These are phyloP conservation scores for Acrocalymma vagum DNA, from an alignment of 2,329 filamentous ascomycete genomes.

Conservation along the genomic window DNA sequence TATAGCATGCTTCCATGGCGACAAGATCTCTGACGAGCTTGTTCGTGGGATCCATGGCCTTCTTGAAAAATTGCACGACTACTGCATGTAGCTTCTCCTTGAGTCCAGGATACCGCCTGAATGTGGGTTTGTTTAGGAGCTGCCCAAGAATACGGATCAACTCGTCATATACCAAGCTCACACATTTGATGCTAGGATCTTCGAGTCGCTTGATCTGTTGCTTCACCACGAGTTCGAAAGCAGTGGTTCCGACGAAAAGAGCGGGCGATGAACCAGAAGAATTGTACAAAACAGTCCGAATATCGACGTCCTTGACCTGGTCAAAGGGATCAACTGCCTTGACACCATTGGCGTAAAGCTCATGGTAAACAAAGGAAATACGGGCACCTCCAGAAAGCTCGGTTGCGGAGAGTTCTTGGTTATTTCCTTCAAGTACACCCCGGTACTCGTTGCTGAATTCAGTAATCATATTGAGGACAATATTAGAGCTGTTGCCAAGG, in stretches of 20 bases:
- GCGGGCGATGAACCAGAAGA: slow-evolving; percentile 98
- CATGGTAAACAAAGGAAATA: slow-evolving; percentile 99
- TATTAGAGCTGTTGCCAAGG: slow-evolving; percentile 94
- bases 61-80: slow-evolving; percentile 96
- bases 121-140: slow-evolving; percentile 86
- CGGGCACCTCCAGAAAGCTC: slow-evolving; percentile 96
- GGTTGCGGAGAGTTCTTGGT: slow-evolving; percentile 91
- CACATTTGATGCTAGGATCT: slow-evolving; percentile 96
- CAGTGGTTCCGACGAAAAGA: slow-evolving; percentile 94
- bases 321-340: slow-evolving; percentile 99
- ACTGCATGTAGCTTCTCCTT: slow-evolving; percentile 97
- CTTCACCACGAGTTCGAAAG: slow-evolving; percentile 99
- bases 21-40: slow-evolving; percentile 95
- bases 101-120: slow-evolving; percentile 89
- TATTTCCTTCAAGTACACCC: slow-evolving; percentile 95
- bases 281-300: slow-evolving; percentile 97
- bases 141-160: slow-evolving; percentile 93
- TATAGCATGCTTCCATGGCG: slow-evolving; percentile 94
- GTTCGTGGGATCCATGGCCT: slow-evolving; percentile 97
- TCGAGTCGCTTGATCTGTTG: slow-evolving; percentile 97
- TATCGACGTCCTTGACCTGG: slow-evolving; percentile 95
- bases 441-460: slow-evolving; percentile 99
- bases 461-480: slow-evolving; percentile 97
- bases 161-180: slow-evolving; percentile 96
- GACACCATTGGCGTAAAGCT: slow-evolving; percentile 95